Percentiles rank a stretch among this genome's conserved stretches.
These are phyloP conservation scores for Suillus cothurnatus DNA, from an alignment of 768 basidiomycete species.

Conservation along the genomic window DNA sequence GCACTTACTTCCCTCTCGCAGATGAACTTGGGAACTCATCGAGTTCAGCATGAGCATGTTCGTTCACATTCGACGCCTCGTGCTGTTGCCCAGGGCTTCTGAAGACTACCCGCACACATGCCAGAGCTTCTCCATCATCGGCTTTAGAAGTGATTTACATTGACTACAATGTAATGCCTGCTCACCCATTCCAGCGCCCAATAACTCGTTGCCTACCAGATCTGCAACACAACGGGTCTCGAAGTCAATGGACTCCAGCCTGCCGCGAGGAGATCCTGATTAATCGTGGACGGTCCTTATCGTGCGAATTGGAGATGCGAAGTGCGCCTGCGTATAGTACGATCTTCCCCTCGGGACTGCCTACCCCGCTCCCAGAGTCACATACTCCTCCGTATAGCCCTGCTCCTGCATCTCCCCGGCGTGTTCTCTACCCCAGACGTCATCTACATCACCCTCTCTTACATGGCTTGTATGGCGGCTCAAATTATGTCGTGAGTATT, in stretches of 20 bases:
- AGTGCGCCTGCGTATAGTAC: constrained; percentile 36
- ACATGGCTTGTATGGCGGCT: constrained; percentile 32
- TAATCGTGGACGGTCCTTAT: constrained; percentile 34
- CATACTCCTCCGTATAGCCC: constrained; percentile 6
- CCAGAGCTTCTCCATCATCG: constrained; percentile 24
- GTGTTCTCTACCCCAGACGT: constrained; percentile 35
- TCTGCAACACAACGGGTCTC: constrained; percentile 36
- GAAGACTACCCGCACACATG: no score
- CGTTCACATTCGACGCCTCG: constrained; percentile 7
- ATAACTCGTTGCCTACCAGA: constrained; percentile 25
- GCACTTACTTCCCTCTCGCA: constrained; percentile 7
- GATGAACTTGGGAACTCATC: not conserved
- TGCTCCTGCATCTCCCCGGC: constrained; percentile 30
- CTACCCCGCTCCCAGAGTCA: constrained; percentile 24
- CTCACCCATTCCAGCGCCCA: constrained; percentile 17
- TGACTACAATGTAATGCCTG: constrained; percentile 30
- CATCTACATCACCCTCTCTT: constrained; percentile 33
- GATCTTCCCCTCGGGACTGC: constrained; percentile 37
- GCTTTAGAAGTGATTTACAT: constrained; percentile 22
- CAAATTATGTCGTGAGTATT: no score
- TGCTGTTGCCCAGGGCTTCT: not conserved
- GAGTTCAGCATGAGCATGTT: not conserved
- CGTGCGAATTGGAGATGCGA: constrained; percentile 33
- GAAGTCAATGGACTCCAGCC: constrained; percentile 24
- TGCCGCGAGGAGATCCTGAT: constrained; percentile 31